Conservation (phyloP, 2,329 filamentous ascomycete genomes). For the Epichloe hybrida region DNA sequence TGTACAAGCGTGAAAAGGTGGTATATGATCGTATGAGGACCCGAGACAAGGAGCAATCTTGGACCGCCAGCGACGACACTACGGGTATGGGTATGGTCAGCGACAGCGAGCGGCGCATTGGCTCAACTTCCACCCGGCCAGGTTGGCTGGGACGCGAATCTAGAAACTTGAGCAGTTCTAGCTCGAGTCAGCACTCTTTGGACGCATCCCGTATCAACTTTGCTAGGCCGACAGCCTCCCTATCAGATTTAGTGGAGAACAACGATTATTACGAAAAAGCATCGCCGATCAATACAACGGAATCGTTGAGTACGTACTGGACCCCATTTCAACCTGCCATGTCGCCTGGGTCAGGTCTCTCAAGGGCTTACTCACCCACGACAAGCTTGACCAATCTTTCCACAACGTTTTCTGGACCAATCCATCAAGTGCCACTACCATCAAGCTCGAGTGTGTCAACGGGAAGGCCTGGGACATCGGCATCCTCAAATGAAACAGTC, state of each 20-base stretch:
- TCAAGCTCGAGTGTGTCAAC: constrained; percentile 34
- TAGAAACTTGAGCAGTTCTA: constrained; percentile 33
- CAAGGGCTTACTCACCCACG: constrained; percentile 46
- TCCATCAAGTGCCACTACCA: constrained; percentile 26
- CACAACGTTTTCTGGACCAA: constrained; percentile 30
- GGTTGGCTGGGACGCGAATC: constrained; percentile 43
- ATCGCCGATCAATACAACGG: constrained; percentile 57
- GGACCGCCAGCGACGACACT: constrained; percentile 32
- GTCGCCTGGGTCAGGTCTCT: constrained; percentile 46
- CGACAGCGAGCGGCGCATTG: constrained; percentile 38
- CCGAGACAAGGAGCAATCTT: constrained; percentile 33
- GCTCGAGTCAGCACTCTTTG: constrained; percentile 55
- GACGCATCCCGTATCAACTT: constrained; percentile 53
- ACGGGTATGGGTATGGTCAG: constrained; percentile 40
- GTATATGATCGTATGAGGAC: constrained; percentile 35
- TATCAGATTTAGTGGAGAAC: constrained; percentile 54
- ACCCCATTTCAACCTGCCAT: constrained; percentile 66
- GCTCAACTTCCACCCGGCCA: constrained; percentile 29
- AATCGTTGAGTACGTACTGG: constrained; percentile 74
- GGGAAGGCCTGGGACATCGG: constrained; percentile 50
- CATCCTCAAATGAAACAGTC: constrained; percentile 54
- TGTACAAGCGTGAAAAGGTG: constrained; percentile 67
- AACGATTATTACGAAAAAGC: constrained; percentile 57
- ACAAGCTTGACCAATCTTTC: constrained; percentile 47
- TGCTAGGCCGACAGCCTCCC: constrained; percentile 42